Evolutionary conservation across 176 grass and related monocot species (phyloP), one percentile per base, ranked within the genome.

Genomic region (Eragrostis curvula): DNA sequence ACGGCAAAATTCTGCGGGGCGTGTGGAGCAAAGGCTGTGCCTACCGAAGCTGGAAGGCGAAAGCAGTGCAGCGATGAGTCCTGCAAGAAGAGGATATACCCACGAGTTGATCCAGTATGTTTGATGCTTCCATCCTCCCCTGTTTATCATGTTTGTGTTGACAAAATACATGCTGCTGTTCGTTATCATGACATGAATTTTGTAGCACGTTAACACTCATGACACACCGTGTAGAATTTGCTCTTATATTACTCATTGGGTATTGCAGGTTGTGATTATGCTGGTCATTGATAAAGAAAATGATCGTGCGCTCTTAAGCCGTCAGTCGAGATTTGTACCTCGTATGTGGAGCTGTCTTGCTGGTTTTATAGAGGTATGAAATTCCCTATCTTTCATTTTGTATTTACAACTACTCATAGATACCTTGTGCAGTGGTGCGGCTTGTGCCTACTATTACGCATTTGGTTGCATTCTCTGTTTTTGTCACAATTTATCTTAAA

Each of bases 301-400:
- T 82, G 93, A 98, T 14, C 41, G 89, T 3, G 96, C 73, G 0
- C 91, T 98, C 46, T 93, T 95, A 51, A 93, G 96, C 56, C 92
- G 86, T 0, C 92, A 98, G 57, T 95, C 93, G 64, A 93, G 90
- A 88, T 98, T 93, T 17, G 88, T 91, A 39, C 88, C 90, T 24
- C 92, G 96, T 32, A 98, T 98, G 92, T 98, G 93, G 96, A 98
- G 93, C 68, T 98, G 96, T 78, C 92, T 98, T 90, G 90, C 96
- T 77, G 96, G 96, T 53, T 98, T 98, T 69, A 88, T 98, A 77
- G 96, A 98, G 93, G 96, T 36, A 36, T 96, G 73, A 13, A 18
- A 25, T 53, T 60, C 42, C 45, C 14, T 40, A 36, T 28, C 16
- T 28, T 23, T 36, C 56, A 55, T 78, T 53, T 51, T 68, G 29